Evolutionary conservation across 2,329 filamentous ascomycete genomes (phyloP).

Genomic region (Aurifilum marmelostoma): DNA sequence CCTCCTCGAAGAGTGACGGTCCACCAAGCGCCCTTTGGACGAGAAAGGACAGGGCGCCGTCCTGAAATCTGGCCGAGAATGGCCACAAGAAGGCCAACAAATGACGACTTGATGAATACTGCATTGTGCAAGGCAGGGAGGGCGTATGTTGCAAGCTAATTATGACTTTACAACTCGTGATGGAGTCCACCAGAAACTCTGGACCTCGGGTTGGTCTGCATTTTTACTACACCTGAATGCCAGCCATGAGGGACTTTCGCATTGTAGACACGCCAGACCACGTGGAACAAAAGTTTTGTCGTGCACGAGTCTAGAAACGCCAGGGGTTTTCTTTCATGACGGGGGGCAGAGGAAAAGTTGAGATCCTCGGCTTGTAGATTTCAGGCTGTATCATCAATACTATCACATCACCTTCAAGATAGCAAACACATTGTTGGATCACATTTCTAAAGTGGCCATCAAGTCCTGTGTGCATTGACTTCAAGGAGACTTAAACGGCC

Average conservation of each 20-base stretch:
- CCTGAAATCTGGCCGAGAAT: conserved; percentile 63
- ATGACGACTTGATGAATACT: neutral
- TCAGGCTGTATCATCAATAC: neutral
- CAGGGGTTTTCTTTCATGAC: neutral
- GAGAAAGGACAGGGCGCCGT: conserved; percentile 59
- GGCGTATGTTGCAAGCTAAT: neutral
- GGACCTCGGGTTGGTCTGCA: neutral
- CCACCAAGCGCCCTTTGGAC: conserved; percentile 39
- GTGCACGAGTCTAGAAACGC: neutral
- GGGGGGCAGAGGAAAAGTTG: neutral
- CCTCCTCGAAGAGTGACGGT: conserved; percentile 26
- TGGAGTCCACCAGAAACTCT: neutral
- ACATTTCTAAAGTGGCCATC: neutral
- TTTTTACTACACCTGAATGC: neutral
- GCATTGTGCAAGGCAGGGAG: neutral
- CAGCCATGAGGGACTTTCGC: neutral
- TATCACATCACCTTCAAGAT: neutral
- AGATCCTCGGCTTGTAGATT: neutral
- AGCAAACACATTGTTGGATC: neutral
- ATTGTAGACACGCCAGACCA: neutral
- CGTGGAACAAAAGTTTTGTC: neutral
- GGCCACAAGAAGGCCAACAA: conserved; percentile 32
- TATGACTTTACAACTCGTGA: neutral
- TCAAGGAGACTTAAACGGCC: neutral
- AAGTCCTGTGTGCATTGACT: neutral